Evolutionary conservation across 73 alveolate genomes (phyloP).

Genomic region (Stentor roeselii): DNA sequence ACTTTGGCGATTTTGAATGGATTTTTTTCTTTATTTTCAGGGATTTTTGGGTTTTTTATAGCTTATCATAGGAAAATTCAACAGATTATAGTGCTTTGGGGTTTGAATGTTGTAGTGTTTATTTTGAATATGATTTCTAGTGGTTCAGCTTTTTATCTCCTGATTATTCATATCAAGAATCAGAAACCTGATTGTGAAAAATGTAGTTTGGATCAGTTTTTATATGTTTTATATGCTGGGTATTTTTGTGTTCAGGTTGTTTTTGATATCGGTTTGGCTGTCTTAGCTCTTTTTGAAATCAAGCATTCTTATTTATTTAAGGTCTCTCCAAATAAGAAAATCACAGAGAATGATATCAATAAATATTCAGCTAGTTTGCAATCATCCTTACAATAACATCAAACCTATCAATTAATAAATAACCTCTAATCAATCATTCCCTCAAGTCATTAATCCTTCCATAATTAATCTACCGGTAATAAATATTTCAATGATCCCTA

Average conservation of each 20-base stretch:
- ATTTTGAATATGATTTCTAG: neutral
- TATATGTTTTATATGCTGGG: neutral
- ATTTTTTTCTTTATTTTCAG: neutral
- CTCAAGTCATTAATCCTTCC: too few relatives aligned
- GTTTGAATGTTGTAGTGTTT: neutral
- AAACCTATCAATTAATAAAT: too few relatives aligned
- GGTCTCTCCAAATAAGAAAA: too few relatives aligned
- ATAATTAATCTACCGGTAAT: too few relatives aligned
- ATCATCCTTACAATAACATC: too few relatives aligned
- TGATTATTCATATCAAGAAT: too few relatives aligned
- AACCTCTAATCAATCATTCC: too few relatives aligned
- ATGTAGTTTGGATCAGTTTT: neutral
- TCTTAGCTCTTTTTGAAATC: neutral
- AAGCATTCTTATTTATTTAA: neutral
- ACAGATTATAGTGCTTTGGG: neutral
- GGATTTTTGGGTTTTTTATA: neutral
- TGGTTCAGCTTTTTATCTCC: neutral
- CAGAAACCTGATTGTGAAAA: neutral
- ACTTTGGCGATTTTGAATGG: neutral
- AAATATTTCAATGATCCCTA: too few relatives aligned
- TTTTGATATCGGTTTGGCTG: neutral
- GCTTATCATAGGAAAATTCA: too few relatives aligned
- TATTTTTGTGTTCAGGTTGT: neutral
- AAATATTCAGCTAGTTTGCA: too few relatives aligned
- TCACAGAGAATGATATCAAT: too few relatives aligned